Percentiles rank a stretch among this genome's conserved stretches.
phyloP scores from a whole-genome alignment of 129 eudicot species.

The Gnaphalium uliginosum region DNA sequence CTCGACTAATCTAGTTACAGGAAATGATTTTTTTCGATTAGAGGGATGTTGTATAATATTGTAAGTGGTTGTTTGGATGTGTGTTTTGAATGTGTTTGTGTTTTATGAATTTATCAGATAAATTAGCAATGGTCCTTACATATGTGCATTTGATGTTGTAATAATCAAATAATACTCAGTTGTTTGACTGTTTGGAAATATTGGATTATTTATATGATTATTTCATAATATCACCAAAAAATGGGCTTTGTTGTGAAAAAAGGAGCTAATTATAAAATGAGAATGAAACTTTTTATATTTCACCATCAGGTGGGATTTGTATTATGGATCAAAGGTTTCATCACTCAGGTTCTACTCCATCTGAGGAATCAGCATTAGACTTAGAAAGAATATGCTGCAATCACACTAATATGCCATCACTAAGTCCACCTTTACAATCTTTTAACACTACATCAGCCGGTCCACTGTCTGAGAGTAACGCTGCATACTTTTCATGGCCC shows the following conservation, averaged over 20 bases:
- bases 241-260: no score
- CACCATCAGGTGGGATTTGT: constrained; percentile 20
- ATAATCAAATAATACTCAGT: not conserved
- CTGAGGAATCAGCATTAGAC: constrained; percentile 63
- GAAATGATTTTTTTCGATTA: no score
- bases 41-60: no score
- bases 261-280: no score
- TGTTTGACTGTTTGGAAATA: not conserved
- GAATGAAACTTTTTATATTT: no score
- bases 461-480: constrained; percentile 63
- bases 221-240: no score
- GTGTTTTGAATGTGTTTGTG: no score
- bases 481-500: constrained; percentile 78
- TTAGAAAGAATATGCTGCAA: constrained; percentile 41
- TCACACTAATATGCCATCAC: constrained; percentile 35
- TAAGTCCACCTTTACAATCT: constrained; percentile 48
- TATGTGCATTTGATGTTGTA: no score
- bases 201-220: not conserved
- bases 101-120: no score
- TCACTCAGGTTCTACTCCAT: constrained; percentile 40
- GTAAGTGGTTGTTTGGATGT: no score
- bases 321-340: constrained; percentile 38
- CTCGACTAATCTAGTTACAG: no score
- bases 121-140: no score
- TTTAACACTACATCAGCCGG: constrained; percentile 45